A percentile compares a stretch with the other conserved stretches of the same genome.
These are phyloP conservation scores for Talaromyces sp. DNA, from an alignment of 2,329 filamentous ascomycete species.

Conservation along the genomic window DNA sequence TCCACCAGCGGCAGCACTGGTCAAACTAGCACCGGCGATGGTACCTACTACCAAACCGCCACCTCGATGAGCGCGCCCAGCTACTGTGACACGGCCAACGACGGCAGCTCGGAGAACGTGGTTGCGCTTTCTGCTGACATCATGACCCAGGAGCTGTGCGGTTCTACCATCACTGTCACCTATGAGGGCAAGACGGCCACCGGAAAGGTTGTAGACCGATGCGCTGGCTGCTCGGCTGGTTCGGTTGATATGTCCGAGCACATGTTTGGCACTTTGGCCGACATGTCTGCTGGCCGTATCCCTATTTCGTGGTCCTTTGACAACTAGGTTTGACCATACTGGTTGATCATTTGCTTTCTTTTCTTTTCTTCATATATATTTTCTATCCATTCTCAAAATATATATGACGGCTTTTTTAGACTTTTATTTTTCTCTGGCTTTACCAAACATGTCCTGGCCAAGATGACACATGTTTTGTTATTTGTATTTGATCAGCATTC, in stretches of 20 bases:
- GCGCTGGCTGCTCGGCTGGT: constrained; percentile 56
- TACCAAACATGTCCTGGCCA: background rate
- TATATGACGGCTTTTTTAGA: background rate
- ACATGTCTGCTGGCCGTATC: constrained; percentile 34
- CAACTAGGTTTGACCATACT: background rate
- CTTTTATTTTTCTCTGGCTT: background rate
- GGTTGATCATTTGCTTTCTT: background rate
- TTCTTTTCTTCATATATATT: constrained; percentile 16
- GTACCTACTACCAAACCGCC: constrained; percentile 69
- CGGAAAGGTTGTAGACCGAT: constrained; percentile 67
- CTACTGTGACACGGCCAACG: constrained; percentile 58
- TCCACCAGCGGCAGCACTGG: constrained; percentile 16
- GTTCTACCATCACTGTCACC: constrained; percentile 59
- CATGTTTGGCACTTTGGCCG: constrained; percentile 48
- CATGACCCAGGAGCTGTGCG: constrained; percentile 68
- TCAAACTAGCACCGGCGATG: constrained; percentile 49
- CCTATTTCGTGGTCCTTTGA: constrained; percentile 33
- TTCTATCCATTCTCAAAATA: constrained; percentile 19
- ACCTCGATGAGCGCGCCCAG: constrained; percentile 47
- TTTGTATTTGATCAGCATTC: background rate
- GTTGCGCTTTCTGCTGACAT: constrained; percentile 62
- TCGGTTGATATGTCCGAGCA: constrained; percentile 58
- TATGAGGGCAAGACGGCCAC: constrained; percentile 53
- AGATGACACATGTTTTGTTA: background rate
- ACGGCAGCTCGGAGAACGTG: constrained; percentile 52